A percentile compares a stretch with the other conserved stretches of the same genome.
phyloP scores from a whole-genome alignment of 495 filamentous ascomycete species.

The Emericellopsis terricola region DNA sequence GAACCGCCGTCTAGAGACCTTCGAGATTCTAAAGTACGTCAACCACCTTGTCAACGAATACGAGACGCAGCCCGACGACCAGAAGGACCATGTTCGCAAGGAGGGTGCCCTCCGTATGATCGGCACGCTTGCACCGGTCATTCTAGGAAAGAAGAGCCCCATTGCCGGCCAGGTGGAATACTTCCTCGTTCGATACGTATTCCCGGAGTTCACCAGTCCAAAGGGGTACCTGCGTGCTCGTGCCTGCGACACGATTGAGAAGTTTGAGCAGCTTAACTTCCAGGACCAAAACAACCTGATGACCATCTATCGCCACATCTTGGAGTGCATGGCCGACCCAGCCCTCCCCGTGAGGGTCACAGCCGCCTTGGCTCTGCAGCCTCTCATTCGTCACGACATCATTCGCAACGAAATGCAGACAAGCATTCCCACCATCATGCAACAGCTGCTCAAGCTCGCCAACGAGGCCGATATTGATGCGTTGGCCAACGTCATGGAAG shows the following conservation, averaged over 20 bases:
- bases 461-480: slow-evolving; percentile 93
- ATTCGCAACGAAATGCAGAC: slow-evolving; percentile 90
- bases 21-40: slow-evolving; percentile 80
- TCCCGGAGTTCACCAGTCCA: slow-evolving; percentile 87
- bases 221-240: slow-evolving; percentile 89
- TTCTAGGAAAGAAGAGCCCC: slow-evolving; percentile 92
- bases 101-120: slow-evolving; percentile 97
- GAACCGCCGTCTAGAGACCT: slow-evolving; percentile 86
- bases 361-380: slow-evolving; percentile 84
- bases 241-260: slow-evolving; percentile 92
- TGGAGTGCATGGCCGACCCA: slow-evolving; percentile 88
- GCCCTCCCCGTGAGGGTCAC: slow-evolving; percentile 87
- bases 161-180: slow-evolving; percentile 98
- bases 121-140: slow-evolving; percentile 80
- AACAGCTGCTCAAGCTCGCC: slow-evolving; percentile 87
- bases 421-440: slow-evolving; percentile 99
- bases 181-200: slow-evolving; percentile 94
- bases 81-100: slow-evolving; percentile 87
- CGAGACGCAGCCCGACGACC: slow-evolving; percentile 61
- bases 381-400: slow-evolving; percentile 84
- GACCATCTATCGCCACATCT: slow-evolving; percentile 87
- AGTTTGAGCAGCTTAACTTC: slow-evolving; percentile 93
- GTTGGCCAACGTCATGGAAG: slow-evolving; percentile 97
- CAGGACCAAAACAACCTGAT: slow-evolving; percentile 87
- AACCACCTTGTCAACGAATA: slow-evolving; percentile 80